Evolutionary conservation across 306 rosid species (phyloP).

Genomic region (Quillaja saponaria): DNA sequence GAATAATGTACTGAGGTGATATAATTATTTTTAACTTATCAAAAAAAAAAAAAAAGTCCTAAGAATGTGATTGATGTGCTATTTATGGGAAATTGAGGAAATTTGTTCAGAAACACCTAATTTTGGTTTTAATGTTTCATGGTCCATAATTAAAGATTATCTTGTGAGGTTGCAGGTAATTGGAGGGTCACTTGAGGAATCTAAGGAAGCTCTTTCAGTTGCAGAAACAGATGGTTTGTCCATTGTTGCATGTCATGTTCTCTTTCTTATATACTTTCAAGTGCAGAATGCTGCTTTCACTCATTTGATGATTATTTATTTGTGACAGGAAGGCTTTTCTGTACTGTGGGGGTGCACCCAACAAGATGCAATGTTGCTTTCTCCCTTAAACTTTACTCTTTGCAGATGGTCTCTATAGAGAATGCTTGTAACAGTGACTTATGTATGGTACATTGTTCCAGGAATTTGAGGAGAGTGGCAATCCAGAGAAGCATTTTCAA

Average conservation of each 20-base stretch:
- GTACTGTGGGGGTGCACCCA: slow-evolving; percentile 97
- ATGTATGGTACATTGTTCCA: slow-evolving; percentile 35
- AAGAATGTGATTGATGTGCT: no score
- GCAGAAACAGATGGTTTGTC: slow-evolving; percentile 84
- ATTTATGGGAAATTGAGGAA: not conserved
- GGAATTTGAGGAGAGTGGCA: slow-evolving; percentile 91
- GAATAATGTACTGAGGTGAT: no score
- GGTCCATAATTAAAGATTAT: slow-evolving; percentile 15
- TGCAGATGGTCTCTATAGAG: not conserved
- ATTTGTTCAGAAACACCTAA: not conserved
- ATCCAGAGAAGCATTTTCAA: slow-evolving; percentile 88
- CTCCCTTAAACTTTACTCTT: slow-evolving; percentile 22
- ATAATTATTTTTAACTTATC: no score
- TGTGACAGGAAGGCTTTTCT: slow-evolving; percentile 76
- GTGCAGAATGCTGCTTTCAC: slow-evolving; percentile 19
- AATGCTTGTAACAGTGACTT: slow-evolving; percentile 35
- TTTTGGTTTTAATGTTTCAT: slow-evolving; percentile 6
- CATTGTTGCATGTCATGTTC: not conserved
- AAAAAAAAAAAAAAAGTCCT: no score
- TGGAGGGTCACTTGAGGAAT: slow-evolving; percentile 95
- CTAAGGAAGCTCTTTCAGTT: slow-evolving; percentile 84
- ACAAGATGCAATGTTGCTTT: slow-evolving; percentile 91
- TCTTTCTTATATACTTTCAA: slow-evolving; percentile 19
- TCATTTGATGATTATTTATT: slow-evolving; percentile 31
- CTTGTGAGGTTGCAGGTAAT: slow-evolving; percentile 65